These are phyloP conservation scores for Cutaneotrichosporon sp. DNA, from an alignment of 1,284 basidiomycete species.

Conservation along the genomic window DNA sequence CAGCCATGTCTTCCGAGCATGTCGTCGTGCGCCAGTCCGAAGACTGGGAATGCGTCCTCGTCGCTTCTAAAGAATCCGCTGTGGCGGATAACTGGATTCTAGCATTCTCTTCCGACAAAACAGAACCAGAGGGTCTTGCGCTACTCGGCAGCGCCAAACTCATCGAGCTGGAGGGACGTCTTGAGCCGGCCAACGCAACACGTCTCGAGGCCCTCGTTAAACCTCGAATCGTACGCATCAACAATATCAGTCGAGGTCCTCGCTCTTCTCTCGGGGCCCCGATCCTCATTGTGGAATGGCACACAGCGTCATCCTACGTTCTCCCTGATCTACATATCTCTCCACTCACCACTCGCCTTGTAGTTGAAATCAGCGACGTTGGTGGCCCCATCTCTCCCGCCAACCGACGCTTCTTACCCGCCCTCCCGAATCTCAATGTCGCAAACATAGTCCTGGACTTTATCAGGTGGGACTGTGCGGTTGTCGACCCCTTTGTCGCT, in stretches of 20 bases:
- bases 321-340: background rate
- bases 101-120: background rate
- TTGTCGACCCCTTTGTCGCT: slow-evolving; percentile 4
- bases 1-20: background rate
- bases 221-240: background rate
- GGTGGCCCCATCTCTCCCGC: slow-evolving; percentile 1
- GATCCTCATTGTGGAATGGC: background rate
- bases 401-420: background rate
- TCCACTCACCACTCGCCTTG: background rate
- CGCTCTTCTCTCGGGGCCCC: background rate
- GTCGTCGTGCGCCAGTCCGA: slow-evolving; percentile 5
- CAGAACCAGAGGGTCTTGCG: background rate
- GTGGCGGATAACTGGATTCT: background rate
- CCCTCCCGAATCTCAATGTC: background rate
- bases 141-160: background rate
- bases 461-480: background rate
- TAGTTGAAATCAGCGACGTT: background rate
- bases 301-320: background rate
- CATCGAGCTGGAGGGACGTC: background rate
- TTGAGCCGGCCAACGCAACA: background rate
- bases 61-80: background rate
- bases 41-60: background rate
- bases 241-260: background rate
- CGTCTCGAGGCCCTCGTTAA: background rate
- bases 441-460: background rate